Conservation (phyloP, 1,284 basidiomycete genomes). For the Kwoniella shivajii region DNA sequence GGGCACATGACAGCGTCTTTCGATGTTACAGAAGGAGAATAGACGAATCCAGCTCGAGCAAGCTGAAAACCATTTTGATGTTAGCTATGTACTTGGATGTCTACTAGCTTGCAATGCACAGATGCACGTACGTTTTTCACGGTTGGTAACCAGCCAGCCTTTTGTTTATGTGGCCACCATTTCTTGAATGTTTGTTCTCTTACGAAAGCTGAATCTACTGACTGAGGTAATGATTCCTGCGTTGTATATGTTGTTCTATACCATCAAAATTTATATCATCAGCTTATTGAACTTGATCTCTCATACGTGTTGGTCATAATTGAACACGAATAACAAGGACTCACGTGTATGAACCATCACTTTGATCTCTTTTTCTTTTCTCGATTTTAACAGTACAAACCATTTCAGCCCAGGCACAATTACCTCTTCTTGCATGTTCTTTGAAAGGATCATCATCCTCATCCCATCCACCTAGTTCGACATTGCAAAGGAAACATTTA, state of each 20-base stretch:
- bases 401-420: constrained; percentile 74
- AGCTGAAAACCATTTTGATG: constrained; percentile 68
- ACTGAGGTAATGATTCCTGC: constrained; percentile 64
- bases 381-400: constrained; percentile 64
- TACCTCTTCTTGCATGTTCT: constrained; percentile 67
- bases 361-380: constrained; percentile 19
- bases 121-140: constrained; percentile 64
- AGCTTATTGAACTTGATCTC: neutral
- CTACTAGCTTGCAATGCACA: too few relatives aligned
- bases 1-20: constrained; percentile 72
- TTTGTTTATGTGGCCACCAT: constrained; percentile 72
- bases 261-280: neutral
- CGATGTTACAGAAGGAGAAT: constrained; percentile 65
- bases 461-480: constrained; percentile 76
- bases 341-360: constrained; percentile 15
- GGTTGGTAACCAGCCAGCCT: constrained; percentile 66
- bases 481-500: constrained; percentile 73
- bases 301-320: neutral
- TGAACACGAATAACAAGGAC: neutral
- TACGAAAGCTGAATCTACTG: constrained; percentile 67
- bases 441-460: constrained; percentile 75
- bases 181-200: constrained; percentile 68
- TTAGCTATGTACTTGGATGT: too few relatives aligned
- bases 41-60: constrained; percentile 79
- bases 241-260: constrained; percentile 62